Evolutionary conservation across 176 grass and related monocot genomes (phyloP).

Genomic region (Lolium multiflorum): DNA sequence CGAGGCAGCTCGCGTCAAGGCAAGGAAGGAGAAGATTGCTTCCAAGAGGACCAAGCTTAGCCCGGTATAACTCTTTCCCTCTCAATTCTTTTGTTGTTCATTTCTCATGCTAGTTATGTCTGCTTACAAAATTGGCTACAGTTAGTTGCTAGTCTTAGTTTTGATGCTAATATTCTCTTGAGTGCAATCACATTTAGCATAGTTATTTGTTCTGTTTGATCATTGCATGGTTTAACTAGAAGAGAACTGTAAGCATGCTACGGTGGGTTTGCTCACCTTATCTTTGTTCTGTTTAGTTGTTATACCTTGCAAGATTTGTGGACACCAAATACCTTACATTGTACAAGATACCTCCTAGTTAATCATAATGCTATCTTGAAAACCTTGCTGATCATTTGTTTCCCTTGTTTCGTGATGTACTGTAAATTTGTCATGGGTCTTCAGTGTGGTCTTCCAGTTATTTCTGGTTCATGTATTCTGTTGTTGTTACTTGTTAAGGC

Average conservation of each 20-base stretch:
- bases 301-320: background rate
- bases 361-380: no score
- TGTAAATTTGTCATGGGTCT: no score
- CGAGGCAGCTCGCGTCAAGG: slow-evolving; percentile 71
- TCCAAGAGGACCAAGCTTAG: slow-evolving; percentile 68
- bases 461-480: background rate
- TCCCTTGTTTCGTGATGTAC: no score
- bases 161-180: background rate
- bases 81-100: background rate
- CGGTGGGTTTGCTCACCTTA: background rate
- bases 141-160: background rate
- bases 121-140: background rate
- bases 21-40: slow-evolving; percentile 80
- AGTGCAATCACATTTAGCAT: background rate
- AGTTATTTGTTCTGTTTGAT: background rate
- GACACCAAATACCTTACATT: background rate
- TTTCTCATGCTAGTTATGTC: background rate
- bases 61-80: slow-evolving; percentile 31
- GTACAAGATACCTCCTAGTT: background rate
- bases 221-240: background rate
- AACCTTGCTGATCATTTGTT: no score
- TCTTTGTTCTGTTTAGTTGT: background rate
- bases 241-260: background rate
- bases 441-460: background rate
- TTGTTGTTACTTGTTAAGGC: background rate